Evolutionary conservation across 768 basidiomycete genomes (phyloP), one percentile per base, ranked within the genome.

Genomic region (Lentinula edodes): DNA sequence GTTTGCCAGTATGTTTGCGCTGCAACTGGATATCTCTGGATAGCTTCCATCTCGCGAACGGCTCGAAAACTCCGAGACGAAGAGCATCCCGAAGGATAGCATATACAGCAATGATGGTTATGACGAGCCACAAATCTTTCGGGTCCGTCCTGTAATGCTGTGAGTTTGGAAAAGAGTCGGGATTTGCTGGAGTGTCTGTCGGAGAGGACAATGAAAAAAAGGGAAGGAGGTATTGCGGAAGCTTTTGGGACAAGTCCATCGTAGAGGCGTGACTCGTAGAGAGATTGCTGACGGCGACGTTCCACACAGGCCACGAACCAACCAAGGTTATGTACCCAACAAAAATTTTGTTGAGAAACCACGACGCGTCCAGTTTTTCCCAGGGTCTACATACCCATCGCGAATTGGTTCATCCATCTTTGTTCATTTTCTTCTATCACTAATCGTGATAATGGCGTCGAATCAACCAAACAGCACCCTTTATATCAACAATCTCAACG

Each of bases 401-500:
- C 46, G 46, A 48, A 16, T 43, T 62, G 58, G 46, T 38, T 43
- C 56, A 51, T 66, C 63, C 56, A 51, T 66, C 63, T 23, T 23
- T 23, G 50, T 58, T 45, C 64, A 55, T 64, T 12, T 39, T 51
- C 34, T 52, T 8, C 18, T 16, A 18, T 56, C 34, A 20, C 38
- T 18, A n/a, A 28, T 23, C 3, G 51, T 18, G 28, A 16, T 16
- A 15, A 28, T 50, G 35, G 34, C 59, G 36, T 81, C 83, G 54
- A 81, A 78, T 64, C 88, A 90, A 71, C 95, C 95, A 20, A 93
- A 90, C 71, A 81, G 86, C 46, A 93, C 95, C 61, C 83, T 98
- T 68, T 97, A 95, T 76, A 75, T 98, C 74, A 91, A 93, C 69
- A 95, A 95, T 69, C 85, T 98, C 72, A 95, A 97, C 69, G 89